Conservation (phyloP, 2,329 filamentous ascomycete species). For the Colletotrichum endophyticum region DNA sequence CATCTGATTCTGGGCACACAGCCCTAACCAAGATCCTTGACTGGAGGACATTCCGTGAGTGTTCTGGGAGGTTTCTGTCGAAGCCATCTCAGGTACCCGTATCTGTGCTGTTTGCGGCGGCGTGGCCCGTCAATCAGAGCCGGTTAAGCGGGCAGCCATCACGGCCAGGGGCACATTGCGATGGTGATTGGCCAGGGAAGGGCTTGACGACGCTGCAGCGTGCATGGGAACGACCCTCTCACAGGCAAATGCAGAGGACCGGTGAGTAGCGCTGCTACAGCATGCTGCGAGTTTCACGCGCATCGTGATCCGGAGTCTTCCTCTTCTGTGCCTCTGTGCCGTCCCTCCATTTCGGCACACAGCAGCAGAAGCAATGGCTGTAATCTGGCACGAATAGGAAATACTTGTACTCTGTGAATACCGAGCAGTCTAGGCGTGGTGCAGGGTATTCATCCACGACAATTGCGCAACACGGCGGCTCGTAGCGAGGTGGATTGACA, state of each 20-base stretch:
- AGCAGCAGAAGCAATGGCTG: background rate
- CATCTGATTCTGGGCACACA: background rate
- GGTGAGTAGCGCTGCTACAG: background rate
- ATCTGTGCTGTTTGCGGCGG: background rate
- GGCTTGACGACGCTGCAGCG: background rate
- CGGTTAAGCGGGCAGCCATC: background rate
- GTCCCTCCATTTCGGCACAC: background rate
- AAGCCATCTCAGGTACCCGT: background rate
- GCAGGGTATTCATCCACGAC: background rate
- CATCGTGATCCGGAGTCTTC: background rate
- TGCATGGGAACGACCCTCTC: background rate
- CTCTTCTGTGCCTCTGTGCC: background rate
- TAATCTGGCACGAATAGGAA: background rate
- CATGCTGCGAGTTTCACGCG: background rate
- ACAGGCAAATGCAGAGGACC: constrained; percentile 1
- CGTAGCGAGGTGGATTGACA: background rate
- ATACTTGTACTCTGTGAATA: background rate
- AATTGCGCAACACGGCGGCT: background rate
- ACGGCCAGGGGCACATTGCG: background rate
- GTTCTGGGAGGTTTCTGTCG: background rate
- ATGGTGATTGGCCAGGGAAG: background rate
- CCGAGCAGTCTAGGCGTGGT: background rate
- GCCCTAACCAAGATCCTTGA: background rate
- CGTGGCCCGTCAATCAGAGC: background rate
- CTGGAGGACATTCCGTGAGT: background rate